phyloP scores from a whole-genome alignment of 192 early-diverging fungal species.

The Linnemannia zychae region DNA sequence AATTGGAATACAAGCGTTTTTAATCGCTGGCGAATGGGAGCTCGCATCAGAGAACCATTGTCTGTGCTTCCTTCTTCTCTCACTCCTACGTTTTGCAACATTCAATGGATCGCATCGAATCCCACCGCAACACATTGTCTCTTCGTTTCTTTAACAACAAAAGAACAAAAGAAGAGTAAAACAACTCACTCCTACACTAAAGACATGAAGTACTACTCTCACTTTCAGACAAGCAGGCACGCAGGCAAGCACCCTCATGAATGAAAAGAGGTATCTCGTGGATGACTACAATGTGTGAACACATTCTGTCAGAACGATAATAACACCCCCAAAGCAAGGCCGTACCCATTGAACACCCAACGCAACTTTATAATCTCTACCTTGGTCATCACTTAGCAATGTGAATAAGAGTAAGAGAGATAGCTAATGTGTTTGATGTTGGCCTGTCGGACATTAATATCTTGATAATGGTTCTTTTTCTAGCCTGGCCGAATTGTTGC shows the following conservation, averaged over 20 bases:
- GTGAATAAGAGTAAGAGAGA: neutral
- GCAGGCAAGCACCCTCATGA: too few relatives aligned
- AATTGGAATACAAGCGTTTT: neutral
- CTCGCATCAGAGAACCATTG: neutral
- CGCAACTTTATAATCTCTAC: neutral
- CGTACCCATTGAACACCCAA: neutral
- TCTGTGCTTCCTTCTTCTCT: neutral
- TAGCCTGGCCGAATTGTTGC: neutral
- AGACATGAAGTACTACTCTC: too few relatives aligned
- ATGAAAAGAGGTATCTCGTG: too few relatives aligned
- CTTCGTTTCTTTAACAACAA: neutral
- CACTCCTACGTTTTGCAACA: neutral
- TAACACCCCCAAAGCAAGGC: neutral
- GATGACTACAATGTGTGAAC: too few relatives aligned
- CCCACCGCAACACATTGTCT: neutral
- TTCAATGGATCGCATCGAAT: neutral
- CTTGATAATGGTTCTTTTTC: neutral
- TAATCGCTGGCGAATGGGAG: neutral
- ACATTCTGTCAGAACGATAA: neutral
- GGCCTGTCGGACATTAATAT: neutral
- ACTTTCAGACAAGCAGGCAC: too few relatives aligned
- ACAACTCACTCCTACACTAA: neutral
- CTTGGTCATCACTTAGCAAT: neutral
- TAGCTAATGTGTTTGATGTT: neutral
- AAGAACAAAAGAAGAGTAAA: neutral